A percentile compares a stretch with the other conserved stretches of the same genome.
These are phyloP conservation scores for Rhynchospora tenuis DNA, from an alignment of 176 grass and related monocot species.

Conservation along the genomic window DNA sequence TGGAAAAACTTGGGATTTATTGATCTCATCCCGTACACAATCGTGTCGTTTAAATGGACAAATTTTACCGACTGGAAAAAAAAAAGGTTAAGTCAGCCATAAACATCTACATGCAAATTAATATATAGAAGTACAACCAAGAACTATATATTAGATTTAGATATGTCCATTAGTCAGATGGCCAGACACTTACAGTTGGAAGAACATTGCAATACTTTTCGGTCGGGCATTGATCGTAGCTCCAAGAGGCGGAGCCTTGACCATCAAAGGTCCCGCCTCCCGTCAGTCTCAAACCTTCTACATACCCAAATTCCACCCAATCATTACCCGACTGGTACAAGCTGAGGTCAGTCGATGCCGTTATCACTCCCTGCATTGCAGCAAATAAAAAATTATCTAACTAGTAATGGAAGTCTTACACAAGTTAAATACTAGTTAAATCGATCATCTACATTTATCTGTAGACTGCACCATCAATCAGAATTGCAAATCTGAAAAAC, in stretches of 20 bases:
- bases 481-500: too few relatives aligned
- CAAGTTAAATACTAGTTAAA: background rate
- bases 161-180: background rate
- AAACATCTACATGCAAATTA: background rate
- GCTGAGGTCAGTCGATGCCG: conserved; percentile 44
- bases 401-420: background rate
- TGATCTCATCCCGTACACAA: conserved; percentile 24
- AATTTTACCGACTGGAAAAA: background rate
- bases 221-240: conserved; percentile 44
- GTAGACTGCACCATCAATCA: too few relatives aligned
- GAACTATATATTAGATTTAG: background rate
- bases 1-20: conserved; percentile 85
- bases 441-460: background rate
- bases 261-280: conserved; percentile 58
- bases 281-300: conserved; percentile 36
- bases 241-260: conserved; percentile 58
- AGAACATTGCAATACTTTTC: conserved; percentile 64
- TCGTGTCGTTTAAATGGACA: background rate
- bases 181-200: conserved; percentile 35
- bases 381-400: background rate
- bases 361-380: conserved; percentile 27
- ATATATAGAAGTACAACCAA: background rate
- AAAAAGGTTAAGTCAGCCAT: background rate
- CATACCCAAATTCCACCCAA: conserved; percentile 59
- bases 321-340: conserved; percentile 29